Evolutionary conservation across 1,284 basidiomycete genomes (phyloP).

Genomic region (Ustilago tritici): DNA sequence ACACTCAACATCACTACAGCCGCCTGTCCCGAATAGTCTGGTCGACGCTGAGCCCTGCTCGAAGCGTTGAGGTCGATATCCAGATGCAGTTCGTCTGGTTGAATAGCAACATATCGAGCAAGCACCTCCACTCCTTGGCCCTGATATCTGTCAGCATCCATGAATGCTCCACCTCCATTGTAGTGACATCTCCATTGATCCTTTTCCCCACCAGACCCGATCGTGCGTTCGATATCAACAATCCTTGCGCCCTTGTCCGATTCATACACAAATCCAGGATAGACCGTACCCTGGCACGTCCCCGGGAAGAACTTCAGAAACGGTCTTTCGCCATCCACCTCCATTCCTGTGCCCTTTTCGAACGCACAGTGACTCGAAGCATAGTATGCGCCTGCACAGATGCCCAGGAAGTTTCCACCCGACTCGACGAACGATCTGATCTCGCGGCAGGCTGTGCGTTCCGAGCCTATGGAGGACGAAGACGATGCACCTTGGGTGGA

Average conservation of each 20-base stretch:
- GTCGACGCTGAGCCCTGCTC: not conserved
- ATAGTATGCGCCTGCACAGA: slow-evolving; percentile 77
- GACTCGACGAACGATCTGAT: slow-evolving; percentile 77
- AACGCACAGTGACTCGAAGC: slow-evolving; percentile 72
- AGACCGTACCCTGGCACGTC: slow-evolving; percentile 74
- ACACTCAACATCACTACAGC: slow-evolving; percentile 74
- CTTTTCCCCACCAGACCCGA: not conserved
- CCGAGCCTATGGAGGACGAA: slow-evolving; percentile 1
- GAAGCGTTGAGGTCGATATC: slow-evolving; percentile 37
- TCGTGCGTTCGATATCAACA: slow-evolving; percentile 64
- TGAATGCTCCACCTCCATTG: slow-evolving; percentile 74
- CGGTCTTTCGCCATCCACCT: slow-evolving; percentile 73
- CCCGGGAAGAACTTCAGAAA: slow-evolving; percentile 75
- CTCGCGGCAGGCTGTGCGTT: slow-evolving; percentile 25
- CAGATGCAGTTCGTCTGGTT: slow-evolving; percentile 34
- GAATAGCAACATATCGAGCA: slow-evolving; percentile 70
- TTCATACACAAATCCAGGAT: slow-evolving; percentile 74
- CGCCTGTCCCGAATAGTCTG: slow-evolving; percentile 61
- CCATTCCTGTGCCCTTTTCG: slow-evolving; percentile 72
- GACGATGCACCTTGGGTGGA: slow-evolving; percentile 4
- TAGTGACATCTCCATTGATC: slow-evolving; percentile 71
- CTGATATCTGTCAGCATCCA: slow-evolving; percentile 62
- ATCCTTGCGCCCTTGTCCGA: slow-evolving; percentile 71
- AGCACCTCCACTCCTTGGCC: slow-evolving; percentile 68
- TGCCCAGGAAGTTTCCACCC: slow-evolving; percentile 78